These are phyloP conservation scores for Rheum nobile DNA, from an alignment of 148 eudicot species.

Conservation along the genomic window DNA sequence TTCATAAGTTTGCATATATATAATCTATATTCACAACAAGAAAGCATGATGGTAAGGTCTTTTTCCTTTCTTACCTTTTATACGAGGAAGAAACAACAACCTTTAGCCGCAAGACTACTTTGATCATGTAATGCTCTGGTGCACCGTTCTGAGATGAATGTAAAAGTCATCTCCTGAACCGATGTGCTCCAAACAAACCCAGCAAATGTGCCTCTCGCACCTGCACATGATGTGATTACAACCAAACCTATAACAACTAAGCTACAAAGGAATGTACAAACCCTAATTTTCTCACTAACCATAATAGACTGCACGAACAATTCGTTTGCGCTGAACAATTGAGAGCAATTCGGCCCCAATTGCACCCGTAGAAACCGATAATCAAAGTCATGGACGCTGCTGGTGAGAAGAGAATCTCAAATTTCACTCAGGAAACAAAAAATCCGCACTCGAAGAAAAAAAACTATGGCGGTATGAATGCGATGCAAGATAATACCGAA, in stretches of 20 bases:
- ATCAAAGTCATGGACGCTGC: conserved; percentile 51
- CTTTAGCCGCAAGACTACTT: too few species aligned
- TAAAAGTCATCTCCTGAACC: conserved; percentile 55
- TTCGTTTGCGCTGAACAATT: conserved; percentile 24
- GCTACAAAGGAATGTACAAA: conserved; percentile 3
- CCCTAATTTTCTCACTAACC: conserved; percentile 20
- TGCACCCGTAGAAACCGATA: conserved; percentile 44
- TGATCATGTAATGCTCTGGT: conserved; percentile 31
- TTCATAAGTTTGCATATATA: not conserved
- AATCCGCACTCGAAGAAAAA: not conserved
- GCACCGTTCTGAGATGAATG: conserved; percentile 48
- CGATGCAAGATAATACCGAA: not conserved
- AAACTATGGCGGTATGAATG: too few species aligned
- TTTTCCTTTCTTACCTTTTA: not conserved
- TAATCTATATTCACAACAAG: not conserved
- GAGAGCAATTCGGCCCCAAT: conserved; percentile 45
- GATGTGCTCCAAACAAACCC: conserved; percentile 69
- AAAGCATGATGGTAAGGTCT: not conserved
- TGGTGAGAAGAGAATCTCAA: conserved; percentile 7
- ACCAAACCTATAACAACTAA: conserved; percentile 19
- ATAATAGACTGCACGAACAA: conserved; percentile 37
- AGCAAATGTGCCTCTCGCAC: conserved; percentile 82
- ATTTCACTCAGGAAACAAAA: not conserved
- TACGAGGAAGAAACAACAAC: not conserved
- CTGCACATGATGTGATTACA: conserved; percentile 86